These are phyloP conservation scores for Malus hybrid DNA, from an alignment of 331 rosid genomes.

Conservation along the genomic window DNA sequence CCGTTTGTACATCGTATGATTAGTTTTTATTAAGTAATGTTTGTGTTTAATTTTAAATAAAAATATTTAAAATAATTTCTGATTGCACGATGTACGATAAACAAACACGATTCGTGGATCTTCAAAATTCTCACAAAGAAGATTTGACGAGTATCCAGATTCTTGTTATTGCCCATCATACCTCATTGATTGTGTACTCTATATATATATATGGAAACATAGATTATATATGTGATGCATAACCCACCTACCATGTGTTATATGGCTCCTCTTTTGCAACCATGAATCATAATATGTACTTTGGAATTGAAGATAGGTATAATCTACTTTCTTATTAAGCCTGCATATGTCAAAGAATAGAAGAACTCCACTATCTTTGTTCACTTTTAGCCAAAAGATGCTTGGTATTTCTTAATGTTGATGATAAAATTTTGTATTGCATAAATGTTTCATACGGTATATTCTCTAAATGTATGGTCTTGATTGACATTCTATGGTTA, in stretches of 20 bases:
- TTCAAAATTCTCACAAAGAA: fast-evolving
- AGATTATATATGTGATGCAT: constrained; percentile 13
- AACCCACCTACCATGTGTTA: constrained; percentile 9
- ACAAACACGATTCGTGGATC: fast-evolving
- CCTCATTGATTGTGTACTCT: constrained; percentile 4
- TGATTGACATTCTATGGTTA: too few relatives aligned
- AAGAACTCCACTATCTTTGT: too few relatives aligned
- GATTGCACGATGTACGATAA: fast-evolving
- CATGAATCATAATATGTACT: neutral
- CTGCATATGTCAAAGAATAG: neutral
- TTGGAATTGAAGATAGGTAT: neutral
- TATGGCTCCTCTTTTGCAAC: neutral
- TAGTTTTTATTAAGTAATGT: too few relatives aligned
- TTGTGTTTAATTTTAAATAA: too few relatives aligned
- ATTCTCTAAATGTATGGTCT: too few relatives aligned
- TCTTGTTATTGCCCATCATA: constrained; percentile 45
- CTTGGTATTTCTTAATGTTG: too few relatives aligned
- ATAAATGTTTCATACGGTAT: too few relatives aligned
- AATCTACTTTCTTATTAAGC: neutral
- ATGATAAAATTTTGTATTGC: too few relatives aligned
- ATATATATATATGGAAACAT: neutral
- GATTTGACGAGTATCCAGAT: fast-evolving
- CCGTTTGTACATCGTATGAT: fast-evolving
- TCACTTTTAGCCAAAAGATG: too few relatives aligned
- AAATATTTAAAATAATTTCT: too few relatives aligned